Percentiles rank a stretch among this genome's conserved stretches.
phyloP scores from a whole-genome alignment of 768 basidiomycete species.

The Pleurotus djamor region DNA sequence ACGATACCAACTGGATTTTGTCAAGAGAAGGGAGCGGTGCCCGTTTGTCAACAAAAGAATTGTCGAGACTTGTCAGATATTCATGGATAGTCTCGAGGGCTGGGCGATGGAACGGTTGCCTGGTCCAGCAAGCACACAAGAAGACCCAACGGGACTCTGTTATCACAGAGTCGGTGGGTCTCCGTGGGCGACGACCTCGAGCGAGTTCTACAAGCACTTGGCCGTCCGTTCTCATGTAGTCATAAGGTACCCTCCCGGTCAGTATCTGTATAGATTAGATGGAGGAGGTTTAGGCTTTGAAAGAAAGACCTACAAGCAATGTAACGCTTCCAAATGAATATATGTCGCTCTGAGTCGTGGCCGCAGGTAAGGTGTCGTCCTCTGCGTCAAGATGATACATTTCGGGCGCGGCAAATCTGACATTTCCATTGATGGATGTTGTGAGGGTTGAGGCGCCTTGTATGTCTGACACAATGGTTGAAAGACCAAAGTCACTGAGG shows the following conservation, averaged over 20 bases:
- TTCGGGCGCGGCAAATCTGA: constrained; percentile 33
- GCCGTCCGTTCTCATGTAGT: constrained; percentile 3
- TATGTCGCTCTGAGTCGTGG: constrained; percentile 25
- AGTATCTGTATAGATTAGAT: background rate
- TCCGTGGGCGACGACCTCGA: background rate
- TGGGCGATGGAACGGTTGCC: background rate
- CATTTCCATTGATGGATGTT: constrained; percentile 23
- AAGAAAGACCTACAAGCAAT: constrained; percentile 17
- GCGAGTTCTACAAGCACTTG: constrained; percentile 3
- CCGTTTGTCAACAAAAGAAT: background rate
- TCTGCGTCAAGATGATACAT: no score
- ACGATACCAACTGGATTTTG: background rate
- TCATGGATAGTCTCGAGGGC: background rate
- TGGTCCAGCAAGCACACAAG: background rate
- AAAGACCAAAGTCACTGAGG: constrained; percentile 35
- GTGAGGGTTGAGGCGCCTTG: constrained; percentile 19
- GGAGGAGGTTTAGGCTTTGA: no score
- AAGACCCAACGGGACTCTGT: background rate
- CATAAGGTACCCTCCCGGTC: background rate
- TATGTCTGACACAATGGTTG: constrained; percentile 19
- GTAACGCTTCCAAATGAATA: constrained; percentile 35
- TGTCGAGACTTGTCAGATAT: background rate
- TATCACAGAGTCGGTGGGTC: background rate
- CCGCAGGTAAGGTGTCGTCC: no score
- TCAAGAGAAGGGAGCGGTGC: background rate